Base-by-base conservation (phyloP, 805 yeast species). In the Candida methanosorbosa region DNA sequence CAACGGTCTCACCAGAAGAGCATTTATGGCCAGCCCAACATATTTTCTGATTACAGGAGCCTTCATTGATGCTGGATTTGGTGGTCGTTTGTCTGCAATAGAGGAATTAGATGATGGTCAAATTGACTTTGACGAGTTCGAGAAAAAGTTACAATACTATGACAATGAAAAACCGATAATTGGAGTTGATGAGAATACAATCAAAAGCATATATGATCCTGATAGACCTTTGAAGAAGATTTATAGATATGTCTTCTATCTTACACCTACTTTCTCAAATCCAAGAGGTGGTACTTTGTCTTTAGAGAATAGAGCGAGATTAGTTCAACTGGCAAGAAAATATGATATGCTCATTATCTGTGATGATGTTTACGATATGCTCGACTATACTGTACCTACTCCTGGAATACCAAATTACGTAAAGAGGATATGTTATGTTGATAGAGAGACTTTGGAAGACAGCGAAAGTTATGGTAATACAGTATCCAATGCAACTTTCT, bases 351-450 rank as follows among this genome's bases (percentile, higher is more conserved):
- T 85, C 40, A 61, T 85, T 22, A 66, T 85, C 20, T 63, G 81
- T 21, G 95, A 85, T 55, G 95, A 85, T 48, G 94, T 85, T 2
- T 85, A 85, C 52, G 95, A 85, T 46, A 57, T 79, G 34, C 63
- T 85, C 40, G 67, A 72, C 37, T 85, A 78, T 52, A 49, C 57
- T 1, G 55, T 47, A 23, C 39, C 38, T 5, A 27, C 30, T 20
- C n/a, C 29, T 2, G 38, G 39, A 19, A 30, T 21, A 3, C 45
- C 45, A 1, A 18, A 22, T 3, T 29, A 34, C 24, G 29, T 35
- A 12, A 44, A 41, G 3, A 60, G 87, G 41, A 43, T 85, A 25
- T 75, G 72, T 25, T 72, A 76, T 39, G 43, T 84, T 18, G 95
- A 85, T 50, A 63, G 81, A 39, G 68, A 63, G 14, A 61, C 82